Percentiles rank a stretch among this genome's conserved stretches.
Evolutionary conservation across 768 basidiomycete species (phyloP).

Genomic region (Amanita molliuscula): DNA sequence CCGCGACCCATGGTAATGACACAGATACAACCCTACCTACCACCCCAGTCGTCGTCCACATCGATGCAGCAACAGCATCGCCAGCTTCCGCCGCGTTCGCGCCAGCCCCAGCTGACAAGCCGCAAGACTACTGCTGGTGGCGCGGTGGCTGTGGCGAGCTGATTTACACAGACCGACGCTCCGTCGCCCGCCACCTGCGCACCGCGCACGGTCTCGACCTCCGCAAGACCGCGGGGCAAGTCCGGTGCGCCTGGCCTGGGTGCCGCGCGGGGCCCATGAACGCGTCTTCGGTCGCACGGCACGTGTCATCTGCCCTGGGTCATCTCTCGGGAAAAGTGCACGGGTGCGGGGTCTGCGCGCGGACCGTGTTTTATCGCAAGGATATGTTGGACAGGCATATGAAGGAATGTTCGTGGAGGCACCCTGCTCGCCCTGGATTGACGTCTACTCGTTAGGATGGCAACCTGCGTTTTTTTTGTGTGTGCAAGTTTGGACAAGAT

Average conservation of each 20-base stretch:
- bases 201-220: background rate
- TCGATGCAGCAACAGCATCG: no score
- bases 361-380: background rate
- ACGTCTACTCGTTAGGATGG: background rate
- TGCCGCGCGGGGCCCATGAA: background rate
- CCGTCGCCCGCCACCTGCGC: background rate
- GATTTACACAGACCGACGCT: background rate
- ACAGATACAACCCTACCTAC: no score
- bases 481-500: background rate
- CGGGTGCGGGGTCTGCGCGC: background rate
- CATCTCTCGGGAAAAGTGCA: background rate
- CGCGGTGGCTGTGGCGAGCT: background rate
- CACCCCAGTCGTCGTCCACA: no score
- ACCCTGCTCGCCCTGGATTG: background rate
- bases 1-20: no score
- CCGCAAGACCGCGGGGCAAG: background rate
- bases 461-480: background rate
- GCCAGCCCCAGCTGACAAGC: background rate
- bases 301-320: background rate
- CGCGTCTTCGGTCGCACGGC: background rate
- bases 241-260: background rate
- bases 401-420: background rate
- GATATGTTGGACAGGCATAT: background rate
- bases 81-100: background rate
- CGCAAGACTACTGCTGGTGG: background rate